Evolutionary conservation across 139 green algal genomes (phyloP).

Genomic region (Closterium sp.): DNA sequence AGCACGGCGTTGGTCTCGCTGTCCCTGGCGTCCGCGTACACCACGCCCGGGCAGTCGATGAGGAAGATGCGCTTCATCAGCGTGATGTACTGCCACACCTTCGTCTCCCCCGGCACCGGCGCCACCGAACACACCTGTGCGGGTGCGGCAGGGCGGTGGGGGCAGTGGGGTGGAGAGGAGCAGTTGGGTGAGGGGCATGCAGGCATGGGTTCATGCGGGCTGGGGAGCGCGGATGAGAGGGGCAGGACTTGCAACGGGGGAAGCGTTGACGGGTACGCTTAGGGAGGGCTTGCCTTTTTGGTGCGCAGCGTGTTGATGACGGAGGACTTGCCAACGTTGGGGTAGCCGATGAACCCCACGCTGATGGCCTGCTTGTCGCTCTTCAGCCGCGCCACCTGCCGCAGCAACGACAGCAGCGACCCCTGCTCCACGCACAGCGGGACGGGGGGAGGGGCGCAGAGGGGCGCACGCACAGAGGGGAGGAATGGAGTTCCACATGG

Average conservation of each 20-base stretch:
- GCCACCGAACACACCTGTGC: constrained; percentile 89
- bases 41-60: constrained; percentile 97
- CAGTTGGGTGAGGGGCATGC: not conserved
- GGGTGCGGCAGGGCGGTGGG: no score
- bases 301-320: constrained; percentile 98
- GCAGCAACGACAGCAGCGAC: constrained; percentile 73
- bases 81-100: constrained; percentile 99
- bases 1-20: constrained; percentile 86
- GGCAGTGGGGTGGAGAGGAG: not conserved
- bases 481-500: not conserved
- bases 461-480: no score
- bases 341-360: constrained; percentile 97
- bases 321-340: constrained; percentile 97
- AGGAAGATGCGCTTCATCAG: constrained; percentile 99
- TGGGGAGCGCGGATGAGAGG: not conserved
- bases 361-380: constrained; percentile 91
- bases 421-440: constrained; percentile 53
- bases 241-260: no score
- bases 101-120: constrained; percentile 95
- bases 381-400: constrained; percentile 86
- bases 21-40: constrained; percentile 89
- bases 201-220: not conserved
- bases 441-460: not conserved
- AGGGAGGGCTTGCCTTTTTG: constrained; percentile 69
- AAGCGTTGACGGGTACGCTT: not conserved